Evolutionary conservation across 2,329 filamentous ascomycete genomes (phyloP).

Genomic region (Paraphaeosphaeria minitans): DNA sequence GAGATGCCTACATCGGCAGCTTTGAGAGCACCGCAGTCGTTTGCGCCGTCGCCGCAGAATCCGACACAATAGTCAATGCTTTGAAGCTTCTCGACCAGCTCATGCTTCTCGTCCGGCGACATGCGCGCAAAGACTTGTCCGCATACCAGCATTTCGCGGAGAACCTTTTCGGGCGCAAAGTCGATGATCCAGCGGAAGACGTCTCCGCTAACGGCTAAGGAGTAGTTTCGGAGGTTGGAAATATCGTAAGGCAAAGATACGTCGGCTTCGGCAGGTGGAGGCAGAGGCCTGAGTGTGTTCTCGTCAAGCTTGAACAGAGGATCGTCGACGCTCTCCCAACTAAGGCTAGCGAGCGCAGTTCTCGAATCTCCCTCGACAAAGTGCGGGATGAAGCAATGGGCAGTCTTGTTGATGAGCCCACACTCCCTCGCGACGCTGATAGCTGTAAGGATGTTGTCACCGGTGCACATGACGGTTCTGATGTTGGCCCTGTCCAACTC

Average conservation of each 20-base stretch:
- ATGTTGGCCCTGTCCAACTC: slow-evolving; percentile 85
- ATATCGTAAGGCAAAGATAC: slow-evolving; percentile 85
- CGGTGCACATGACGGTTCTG: slow-evolving; percentile 92
- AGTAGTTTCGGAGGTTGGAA: slow-evolving; percentile 81
- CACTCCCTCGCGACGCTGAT: slow-evolving; percentile 95
- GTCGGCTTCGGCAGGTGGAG: slow-evolving; percentile 73
- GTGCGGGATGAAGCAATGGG: slow-evolving; percentile 91
- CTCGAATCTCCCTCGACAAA: slow-evolving; percentile 79
- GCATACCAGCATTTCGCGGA: slow-evolving; percentile 85
- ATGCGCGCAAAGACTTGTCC: slow-evolving; percentile 97
- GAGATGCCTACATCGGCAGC: slow-evolving; percentile 98
- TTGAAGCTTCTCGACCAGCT: slow-evolving; percentile 95
- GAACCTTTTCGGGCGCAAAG: slow-evolving; percentile 78
- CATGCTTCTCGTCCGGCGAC: slow-evolving; percentile 98
- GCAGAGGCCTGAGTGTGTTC: slow-evolving; percentile 77
- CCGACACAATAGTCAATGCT: slow-evolving; percentile 94
- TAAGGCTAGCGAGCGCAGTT: slow-evolving; percentile 73
- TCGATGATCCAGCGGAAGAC: slow-evolving; percentile 97
- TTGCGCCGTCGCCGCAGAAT: slow-evolving; percentile 96
- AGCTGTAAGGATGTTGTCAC: slow-evolving; percentile 95
- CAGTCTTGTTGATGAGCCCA: slow-evolving; percentile 75
- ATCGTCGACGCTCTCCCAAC: slow-evolving; percentile 97
- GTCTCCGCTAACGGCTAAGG: slow-evolving; percentile 86
- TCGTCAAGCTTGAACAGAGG: slow-evolving; percentile 76
- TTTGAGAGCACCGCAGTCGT: slow-evolving; percentile 95